Evolutionary conservation across 116 monocot genomes (phyloP), one percentile per base, ranked within the genome.

Genomic region (Papilionanthe hybrid): DNA sequence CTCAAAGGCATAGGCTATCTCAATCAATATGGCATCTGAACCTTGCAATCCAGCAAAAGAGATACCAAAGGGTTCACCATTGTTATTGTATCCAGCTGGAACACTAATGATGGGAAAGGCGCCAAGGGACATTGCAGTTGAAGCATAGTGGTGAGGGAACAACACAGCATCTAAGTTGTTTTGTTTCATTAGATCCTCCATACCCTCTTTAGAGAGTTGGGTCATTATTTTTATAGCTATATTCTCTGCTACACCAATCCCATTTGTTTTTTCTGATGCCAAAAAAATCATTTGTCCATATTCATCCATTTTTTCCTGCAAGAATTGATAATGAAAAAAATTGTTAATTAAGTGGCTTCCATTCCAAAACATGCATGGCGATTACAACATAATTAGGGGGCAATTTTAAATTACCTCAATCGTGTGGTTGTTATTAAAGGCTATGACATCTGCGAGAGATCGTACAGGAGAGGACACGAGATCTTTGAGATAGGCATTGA

Each of bases 1-100:
- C 58, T 94, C 94, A 45, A 90, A 94, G 0, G 81, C 92, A 82
- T 88, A 94, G 9, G 94, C 90, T 0, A 94, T 84, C 85, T 94
- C 92, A 30, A 94, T 90, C 75, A 94, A 78, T 55, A 74, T 83
- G 0, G 82, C 86, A 27, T 94, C 94, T 0, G 83, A 94, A 15
- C 94, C 94, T 78, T 75, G 77, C 9, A 92, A 69, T 1, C 92
- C 92, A 1, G 86, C 88, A 45, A 94, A 92, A 67, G 66, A 84
- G 17, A 92, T 79, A 1, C 53, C 53, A 15, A 53, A 53, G 2
- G 53, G 53, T 15, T 4, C 53, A 4, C 53, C 53, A 15, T 12
- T 15, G 53, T 87, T 85, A 10, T 55, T 81, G 15, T 85, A 94
- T 11, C 90, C 92, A 0, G 87, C 92, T 4, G 94, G 94, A 19